Evolutionary conservation across 2,329 filamentous ascomycete genomes (phyloP).

Genomic region (Onygenales sp.): DNA sequence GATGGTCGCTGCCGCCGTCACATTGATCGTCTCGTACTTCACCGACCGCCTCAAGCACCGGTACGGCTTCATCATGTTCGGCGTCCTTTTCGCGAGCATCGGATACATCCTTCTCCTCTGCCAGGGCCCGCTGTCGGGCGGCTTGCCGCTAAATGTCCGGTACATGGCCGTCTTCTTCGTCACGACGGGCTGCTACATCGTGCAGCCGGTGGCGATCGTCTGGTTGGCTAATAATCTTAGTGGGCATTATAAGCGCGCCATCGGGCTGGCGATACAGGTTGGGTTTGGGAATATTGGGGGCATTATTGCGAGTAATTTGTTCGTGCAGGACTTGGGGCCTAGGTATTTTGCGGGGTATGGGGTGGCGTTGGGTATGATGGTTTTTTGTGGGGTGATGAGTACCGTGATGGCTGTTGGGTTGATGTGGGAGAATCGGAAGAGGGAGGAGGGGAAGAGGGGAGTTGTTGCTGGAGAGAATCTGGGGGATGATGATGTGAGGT

Average conservation of each 20-base stretch:
- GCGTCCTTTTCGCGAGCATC: slow-evolving; percentile 23
- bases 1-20: slow-evolving; percentile 21
- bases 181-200: slow-evolving; percentile 29
- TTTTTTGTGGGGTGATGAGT: slow-evolving; percentile 19
- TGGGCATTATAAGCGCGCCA: slow-evolving; percentile 61
- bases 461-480: slow-evolving; percentile 19
- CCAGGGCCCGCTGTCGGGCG: slow-evolving; percentile 16
- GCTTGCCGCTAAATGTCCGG: slow-evolving; percentile 14
- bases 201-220: slow-evolving; percentile 53
- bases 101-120: slow-evolving; percentile 26
- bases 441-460: slow-evolving; percentile 15
- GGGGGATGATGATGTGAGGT: slow-evolving; percentile 25
- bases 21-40: slow-evolving; percentile 19
- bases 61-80: slow-evolving; percentile 27
- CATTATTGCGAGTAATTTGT: slow-evolving; percentile 44
- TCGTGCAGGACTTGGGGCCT: slow-evolving; percentile 25
- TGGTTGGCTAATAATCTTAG: slow-evolving; percentile 62
- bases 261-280: slow-evolving; percentile 55
- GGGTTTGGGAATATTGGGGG: slow-evolving; percentile 59
- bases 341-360: slow-evolving; percentile 30
- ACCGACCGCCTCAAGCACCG: slow-evolving; percentile 24
- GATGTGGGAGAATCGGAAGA: slow-evolving; percentile 20
- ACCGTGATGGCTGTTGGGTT: slow-evolving; percentile 18
- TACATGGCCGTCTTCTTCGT: slow-evolving; percentile 20
- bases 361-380: slow-evolving; percentile 22